These are phyloP conservation scores for Schizothecium vesticola DNA, from an alignment of 495 filamentous ascomycete species.

Conservation along the genomic window DNA sequence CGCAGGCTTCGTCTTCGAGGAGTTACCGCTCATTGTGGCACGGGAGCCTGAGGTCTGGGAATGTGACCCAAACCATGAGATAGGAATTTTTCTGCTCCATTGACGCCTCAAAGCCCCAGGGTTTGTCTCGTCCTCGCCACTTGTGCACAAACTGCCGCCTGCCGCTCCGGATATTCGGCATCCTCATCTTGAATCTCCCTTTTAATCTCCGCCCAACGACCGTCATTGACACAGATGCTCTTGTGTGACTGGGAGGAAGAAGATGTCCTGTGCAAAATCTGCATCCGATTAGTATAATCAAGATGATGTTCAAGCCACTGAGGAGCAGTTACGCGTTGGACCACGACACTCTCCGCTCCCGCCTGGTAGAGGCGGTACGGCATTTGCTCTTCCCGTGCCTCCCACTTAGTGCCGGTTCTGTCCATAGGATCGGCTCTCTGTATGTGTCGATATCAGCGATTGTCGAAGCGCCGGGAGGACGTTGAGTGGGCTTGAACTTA, in stretches of 20 bases:
- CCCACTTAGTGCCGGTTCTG: not conserved
- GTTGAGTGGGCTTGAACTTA: not conserved
- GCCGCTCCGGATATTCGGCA: too few relatives aligned
- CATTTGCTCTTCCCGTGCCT: not conserved
- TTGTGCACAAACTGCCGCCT: not conserved
- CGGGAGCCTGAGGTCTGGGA: too few relatives aligned
- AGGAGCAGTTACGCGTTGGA: not conserved
- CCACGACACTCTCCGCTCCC: too few relatives aligned
- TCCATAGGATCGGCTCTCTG: not conserved
- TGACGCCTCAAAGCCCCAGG: not conserved
- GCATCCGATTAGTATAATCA: not conserved
- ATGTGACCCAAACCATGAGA: not conserved
- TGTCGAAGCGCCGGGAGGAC: not conserved
- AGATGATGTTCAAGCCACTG: not conserved
- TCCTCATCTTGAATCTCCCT: not conserved
- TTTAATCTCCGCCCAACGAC: not conserved
- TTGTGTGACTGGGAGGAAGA: not conserved
- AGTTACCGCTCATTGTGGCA: too few relatives aligned
- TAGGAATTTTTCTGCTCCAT: too few relatives aligned
- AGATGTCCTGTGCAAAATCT: not conserved
- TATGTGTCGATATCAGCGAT: not conserved
- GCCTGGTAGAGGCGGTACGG: not conserved
- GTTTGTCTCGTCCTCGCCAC: not conserved
- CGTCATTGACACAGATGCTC: not conserved
- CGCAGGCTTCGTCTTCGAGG: too few relatives aligned